phyloP scores from a whole-genome alignment of 2,329 filamentous ascomycete genomes.

The Aureobasidium melanogenum region DNA sequence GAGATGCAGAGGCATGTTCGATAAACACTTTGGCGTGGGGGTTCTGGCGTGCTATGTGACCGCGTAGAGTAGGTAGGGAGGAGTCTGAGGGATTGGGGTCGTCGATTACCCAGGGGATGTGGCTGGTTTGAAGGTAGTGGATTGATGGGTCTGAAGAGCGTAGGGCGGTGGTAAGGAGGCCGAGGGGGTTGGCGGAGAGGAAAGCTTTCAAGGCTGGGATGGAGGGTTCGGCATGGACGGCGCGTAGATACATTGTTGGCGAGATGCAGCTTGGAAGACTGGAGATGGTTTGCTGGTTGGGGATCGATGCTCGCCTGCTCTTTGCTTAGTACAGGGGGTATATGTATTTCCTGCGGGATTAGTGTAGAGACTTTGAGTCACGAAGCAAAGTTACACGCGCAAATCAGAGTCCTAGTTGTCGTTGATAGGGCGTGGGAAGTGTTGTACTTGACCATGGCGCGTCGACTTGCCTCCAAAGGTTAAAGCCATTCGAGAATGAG shows the following conservation, averaged over 20 bases:
- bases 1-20: constrained; percentile 24
- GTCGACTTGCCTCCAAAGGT: neutral
- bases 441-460: neutral
- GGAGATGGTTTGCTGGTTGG: neutral
- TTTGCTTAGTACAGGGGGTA: neutral
- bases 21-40: constrained; percentile 56
- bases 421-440: neutral
- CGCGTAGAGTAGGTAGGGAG: constrained; percentile 43
- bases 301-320: neutral
- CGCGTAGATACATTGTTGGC: constrained; percentile 49
- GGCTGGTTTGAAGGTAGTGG: constrained; percentile 48
- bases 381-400: neutral
- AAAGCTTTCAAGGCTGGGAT: constrained; percentile 39
- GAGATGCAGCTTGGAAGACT: neutral
- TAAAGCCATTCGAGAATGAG: neutral
- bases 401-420: neutral
- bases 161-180: constrained; percentile 55
- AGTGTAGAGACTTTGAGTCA: neutral
- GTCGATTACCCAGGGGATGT: constrained; percentile 52
- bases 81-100: constrained; percentile 13
- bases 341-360: neutral
- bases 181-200: constrained; percentile 52
- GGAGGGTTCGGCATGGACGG: constrained; percentile 43
- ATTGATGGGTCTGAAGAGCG: constrained; percentile 31
- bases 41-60: constrained; percentile 55